Percentiles rank a stretch among this genome's conserved stretches.
Conservation (phyloP, 345 rosid species). For the Bruguiera parviflora region DNA sequence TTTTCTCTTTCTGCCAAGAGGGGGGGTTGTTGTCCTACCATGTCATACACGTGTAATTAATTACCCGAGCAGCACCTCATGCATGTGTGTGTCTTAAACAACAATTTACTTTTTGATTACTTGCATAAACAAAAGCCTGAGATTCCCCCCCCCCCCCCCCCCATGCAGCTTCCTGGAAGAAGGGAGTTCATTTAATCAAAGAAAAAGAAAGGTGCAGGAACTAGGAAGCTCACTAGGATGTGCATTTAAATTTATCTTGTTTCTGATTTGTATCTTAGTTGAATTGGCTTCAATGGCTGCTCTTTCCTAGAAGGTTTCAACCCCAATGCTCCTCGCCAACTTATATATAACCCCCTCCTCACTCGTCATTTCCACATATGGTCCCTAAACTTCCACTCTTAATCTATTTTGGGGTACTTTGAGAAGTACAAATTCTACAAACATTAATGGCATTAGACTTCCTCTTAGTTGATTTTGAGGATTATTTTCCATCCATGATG, state of each 20-base stretch:
- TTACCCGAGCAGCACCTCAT: not conserved
- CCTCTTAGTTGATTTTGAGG: conserved; percentile 42
- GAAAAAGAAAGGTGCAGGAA: too few species aligned
- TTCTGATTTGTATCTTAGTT: conserved; percentile 10
- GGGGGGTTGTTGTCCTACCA: too few species aligned
- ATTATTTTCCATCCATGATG: conserved; percentile 58
- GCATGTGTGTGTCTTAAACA: too few species aligned
- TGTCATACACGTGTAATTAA: not conserved
- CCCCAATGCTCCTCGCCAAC: not conserved
- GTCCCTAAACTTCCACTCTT: too few species aligned
- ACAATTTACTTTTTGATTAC: not conserved
- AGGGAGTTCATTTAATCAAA: conserved; percentile 19
- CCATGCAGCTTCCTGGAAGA: conserved; percentile 59
- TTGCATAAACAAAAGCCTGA: not conserved
- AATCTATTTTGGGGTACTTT: too few species aligned
- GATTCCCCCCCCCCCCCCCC: not conserved
- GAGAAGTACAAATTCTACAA: too few species aligned
- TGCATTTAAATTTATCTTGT: conserved; percentile 1
- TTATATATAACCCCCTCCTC: conserved; percentile 24
- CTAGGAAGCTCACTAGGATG: conserved; percentile 22
- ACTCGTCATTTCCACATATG: not conserved
- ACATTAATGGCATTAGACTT: conserved; percentile 26
- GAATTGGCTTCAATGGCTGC: conserved; percentile 14
- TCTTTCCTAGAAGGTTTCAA: conserved; percentile 29
- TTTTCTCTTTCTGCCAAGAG: too few species aligned